Percentiles rank a stretch among this genome's conserved stretches.
These are phyloP conservation scores for Fusarium sp. DNA, from an alignment of 2,329 filamentous ascomycete species.

Conservation along the genomic window DNA sequence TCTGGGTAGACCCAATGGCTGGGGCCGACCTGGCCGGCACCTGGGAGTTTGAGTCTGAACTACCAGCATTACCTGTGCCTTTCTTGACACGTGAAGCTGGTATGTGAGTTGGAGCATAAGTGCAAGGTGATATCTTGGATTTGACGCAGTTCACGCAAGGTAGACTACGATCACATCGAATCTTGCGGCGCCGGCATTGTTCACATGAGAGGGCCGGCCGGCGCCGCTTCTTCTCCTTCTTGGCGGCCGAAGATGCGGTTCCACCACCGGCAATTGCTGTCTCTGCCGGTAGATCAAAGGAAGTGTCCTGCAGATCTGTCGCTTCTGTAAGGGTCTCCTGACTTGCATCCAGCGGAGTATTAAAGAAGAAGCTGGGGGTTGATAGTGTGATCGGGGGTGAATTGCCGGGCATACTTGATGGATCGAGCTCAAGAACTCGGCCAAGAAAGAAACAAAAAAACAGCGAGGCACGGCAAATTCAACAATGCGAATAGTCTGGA, in stretches of 20 bases:
- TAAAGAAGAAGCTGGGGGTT: constrained; percentile 29
- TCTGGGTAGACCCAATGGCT: neutral
- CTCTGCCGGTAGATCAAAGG: neutral
- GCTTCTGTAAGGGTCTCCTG: neutral
- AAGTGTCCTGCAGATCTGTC: neutral
- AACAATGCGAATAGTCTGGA: neutral
- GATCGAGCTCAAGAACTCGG: neutral
- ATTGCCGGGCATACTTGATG: constrained; percentile 7
- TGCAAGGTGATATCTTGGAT: constrained; percentile 63
- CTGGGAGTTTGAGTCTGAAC: constrained; percentile 10
- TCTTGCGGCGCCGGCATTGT: constrained; percentile 68
- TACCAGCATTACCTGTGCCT: neutral
- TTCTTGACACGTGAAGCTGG: constrained; percentile 43
- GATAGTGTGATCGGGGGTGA: constrained; percentile 14
- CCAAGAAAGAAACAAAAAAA: neutral
- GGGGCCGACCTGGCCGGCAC: constrained; percentile 35
- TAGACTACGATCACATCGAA: constrained; percentile 66
- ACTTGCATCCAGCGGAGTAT: constrained; percentile 13
- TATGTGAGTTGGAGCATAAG: constrained; percentile 55
- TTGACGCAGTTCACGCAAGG: constrained; percentile 70
- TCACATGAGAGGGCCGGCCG: constrained; percentile 60
- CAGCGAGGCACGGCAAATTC: constrained; percentile 20
- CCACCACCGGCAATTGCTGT: neutral
- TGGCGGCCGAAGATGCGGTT: constrained; percentile 14
- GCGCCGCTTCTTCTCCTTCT: constrained; percentile 49